Evolutionary conservation across 768 basidiomycete genomes (phyloP), one percentile per base, ranked within the genome.

Genomic region (Royoungia palumana): DNA sequence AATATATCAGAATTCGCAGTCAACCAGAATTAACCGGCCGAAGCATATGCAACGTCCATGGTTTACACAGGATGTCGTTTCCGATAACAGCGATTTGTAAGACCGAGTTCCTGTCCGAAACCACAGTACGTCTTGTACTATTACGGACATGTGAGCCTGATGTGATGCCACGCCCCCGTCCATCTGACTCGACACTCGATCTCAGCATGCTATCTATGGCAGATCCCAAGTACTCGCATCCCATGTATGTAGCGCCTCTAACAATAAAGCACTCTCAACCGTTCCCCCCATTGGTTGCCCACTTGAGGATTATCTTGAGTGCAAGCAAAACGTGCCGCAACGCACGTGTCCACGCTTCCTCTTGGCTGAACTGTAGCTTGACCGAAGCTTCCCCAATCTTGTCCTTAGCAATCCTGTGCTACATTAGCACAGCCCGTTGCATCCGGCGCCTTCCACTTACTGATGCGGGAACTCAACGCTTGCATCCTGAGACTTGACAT

Each of bases 331-430:
- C 90, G 59, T 96, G 94, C 27, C 92, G 79, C 60, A 98, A 72
- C 5, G 94, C 91, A 50, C 91, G 82, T 20, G 95, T 97, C 95
- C 95, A 99, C 0, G 83, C 77, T 61, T 99, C 95, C 64, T 99
- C 95, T 59, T 92, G 90, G 57, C 87, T 89, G 67, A 96, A 95
- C 62, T 94, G 93, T 4, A 94, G 73, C 68, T 94, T 94, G 54
- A 98, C 88, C 1, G 91, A 94, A 16, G 90, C 87, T 46, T 95
- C 94, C 7, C 94, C 94, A 47, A 99, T 99, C 71, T 87, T 91
- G 69, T 99, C 96, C 69, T 91, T 97, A 35, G 76, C 73, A 46
- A 98, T 83, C 61, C 95, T 96, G 37, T 22, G 35, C 16, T 43
- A 11, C 16, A 13, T 50, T 12, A 47, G 20, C 27, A 24, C 10